These are phyloP conservation scores for Pyrus pyrifolia DNA, from an alignment of 306 rosid genomes.

Conservation along the genomic window DNA sequence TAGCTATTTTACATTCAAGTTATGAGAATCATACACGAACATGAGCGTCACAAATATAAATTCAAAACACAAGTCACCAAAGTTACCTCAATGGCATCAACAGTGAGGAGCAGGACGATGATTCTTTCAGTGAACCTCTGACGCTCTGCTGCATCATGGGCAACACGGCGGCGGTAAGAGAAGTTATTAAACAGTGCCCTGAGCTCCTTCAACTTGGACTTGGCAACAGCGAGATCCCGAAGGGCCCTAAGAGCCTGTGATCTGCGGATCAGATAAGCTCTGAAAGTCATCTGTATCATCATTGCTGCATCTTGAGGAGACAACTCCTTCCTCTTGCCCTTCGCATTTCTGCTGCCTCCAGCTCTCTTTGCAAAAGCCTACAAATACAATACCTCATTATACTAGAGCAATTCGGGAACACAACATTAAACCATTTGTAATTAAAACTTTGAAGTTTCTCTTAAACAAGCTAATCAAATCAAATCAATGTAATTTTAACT, in stretches of 20 bases:
- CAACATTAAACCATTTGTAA: too few species aligned
- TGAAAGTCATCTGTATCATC: conserved; percentile 65
- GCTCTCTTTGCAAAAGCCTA: conserved; percentile 77
- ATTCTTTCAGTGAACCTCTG: conserved; percentile 81
- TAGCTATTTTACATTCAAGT: background rate
- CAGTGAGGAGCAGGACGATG: conserved; percentile 84
- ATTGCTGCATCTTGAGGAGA: conserved; percentile 87
- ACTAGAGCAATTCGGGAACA: background rate
- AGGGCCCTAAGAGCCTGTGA: conserved; percentile 82
- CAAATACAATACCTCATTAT: background rate
- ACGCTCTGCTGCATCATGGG: conserved; percentile 61
- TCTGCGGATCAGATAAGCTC: conserved; percentile 67
- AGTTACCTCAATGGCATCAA: conserved; percentile 79
- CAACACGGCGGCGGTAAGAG: conserved; percentile 49
- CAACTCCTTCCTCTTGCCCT: conserved; percentile 78
- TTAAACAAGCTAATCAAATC: background rate
- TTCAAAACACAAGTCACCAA: background rate
- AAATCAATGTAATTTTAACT: background rate
- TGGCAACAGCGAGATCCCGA: conserved; percentile 71
- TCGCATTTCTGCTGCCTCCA: conserved; percentile 37
- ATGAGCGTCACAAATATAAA: background rate
- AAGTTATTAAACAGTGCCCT: conserved; percentile 66
- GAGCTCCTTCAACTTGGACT: conserved; percentile 77
- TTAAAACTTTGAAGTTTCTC: too few species aligned
- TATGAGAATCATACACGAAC: background rate